Evolutionary conservation across 371 early-diverging fungal species (phyloP), one percentile per base, ranked within the genome.

Genomic region (Mycotypha africana): DNA sequence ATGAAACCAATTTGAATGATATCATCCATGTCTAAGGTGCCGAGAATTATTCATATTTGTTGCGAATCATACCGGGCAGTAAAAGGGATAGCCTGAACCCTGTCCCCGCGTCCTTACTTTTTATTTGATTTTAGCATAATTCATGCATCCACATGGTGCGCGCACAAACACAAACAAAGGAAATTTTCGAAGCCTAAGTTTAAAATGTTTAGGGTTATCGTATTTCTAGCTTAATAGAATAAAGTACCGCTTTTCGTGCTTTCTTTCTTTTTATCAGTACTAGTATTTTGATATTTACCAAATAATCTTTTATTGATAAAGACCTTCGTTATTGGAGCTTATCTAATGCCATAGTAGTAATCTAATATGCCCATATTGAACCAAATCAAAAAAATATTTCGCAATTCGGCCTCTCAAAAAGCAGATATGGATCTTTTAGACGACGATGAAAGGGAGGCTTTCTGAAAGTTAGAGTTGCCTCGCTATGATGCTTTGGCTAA

Each of bases 401-500:
- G 47, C 19, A 53, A 52, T 30, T 55, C 37, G 36, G 43, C 43
- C 40, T 17, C 26, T 33, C 19, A n/a, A n/a, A n/a, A 38, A 33
- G 42, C 47, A 21, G 19, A 23, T 23, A 47, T 42, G 26, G 53
- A 16, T 7, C 21, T 44, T n/a, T 39, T 33, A 31, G 22, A 54
- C 46, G 36, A 53, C 35, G 32, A 47, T 15, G 11, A 49, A 54
- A 23, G 44, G 31, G 61, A 65, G 21, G 51, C 8, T 16, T 37
- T 42, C 19, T 33, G 40, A 12, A 62, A 59, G 44, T 45, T 47
- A 36, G 64, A 44, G 20, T 16, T 79, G 5, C 81, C 83, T 22
- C 28, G 20, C 12, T 81, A 79, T 56, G 58, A 60, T 14, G 80
- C 74, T 14, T 47, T 84, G n/a, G 73, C n/a, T n/a, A n/a, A 76